Base-by-base conservation (phyloP, 2,329 filamentous ascomycete genomes). In the Thelonectria olida region DNA sequence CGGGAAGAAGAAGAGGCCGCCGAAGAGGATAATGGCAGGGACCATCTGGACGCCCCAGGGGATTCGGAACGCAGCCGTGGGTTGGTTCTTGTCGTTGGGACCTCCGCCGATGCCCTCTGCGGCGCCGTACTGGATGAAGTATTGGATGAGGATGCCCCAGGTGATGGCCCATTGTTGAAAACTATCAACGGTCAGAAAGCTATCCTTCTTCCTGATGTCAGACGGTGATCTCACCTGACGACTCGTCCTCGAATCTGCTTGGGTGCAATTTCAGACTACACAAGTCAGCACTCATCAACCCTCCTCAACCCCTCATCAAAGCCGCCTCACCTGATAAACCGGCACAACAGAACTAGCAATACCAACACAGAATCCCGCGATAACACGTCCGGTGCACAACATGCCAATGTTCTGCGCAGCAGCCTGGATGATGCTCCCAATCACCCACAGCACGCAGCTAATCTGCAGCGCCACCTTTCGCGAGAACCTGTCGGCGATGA, bases 341-440 rank as follows among this genome's bases (percentile, higher is more conserved):
- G 88, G 89, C 2, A 92, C 90, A 68, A 92, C 81, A 7, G 90
- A 88, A 25, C 89, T 92, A 65, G 87, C 88, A 67, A 93, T 92
- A 62, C 91, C 92, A 56, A 93, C 89, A 58, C 88, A 88, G 66
- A 93, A 71, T 41, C 91, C 91, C 64, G 90, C 89, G 74, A 93
- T 86, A 64, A 90, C 79, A 64, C 92, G 88, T 3, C 91, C 91
- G 3, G 85, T 85, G 61, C 91, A 87, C 17, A 94, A 83, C 89
- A 93, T 92, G 25, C 80, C 83, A 41, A 93, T 85, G 70, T 88
- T 88, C 68, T 90, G 84, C 2, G 90, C 75, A 2, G 88, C 85
- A 49, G 84, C 85, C 69, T 89, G 84, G 58, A 92, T 84, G 58
- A 78, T 77, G 34, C 80, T 77, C 2, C 83, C 83, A 49, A 83